Base-by-base conservation (phyloP, 257 asterid genomes). In the Echites panduratus region DNA sequence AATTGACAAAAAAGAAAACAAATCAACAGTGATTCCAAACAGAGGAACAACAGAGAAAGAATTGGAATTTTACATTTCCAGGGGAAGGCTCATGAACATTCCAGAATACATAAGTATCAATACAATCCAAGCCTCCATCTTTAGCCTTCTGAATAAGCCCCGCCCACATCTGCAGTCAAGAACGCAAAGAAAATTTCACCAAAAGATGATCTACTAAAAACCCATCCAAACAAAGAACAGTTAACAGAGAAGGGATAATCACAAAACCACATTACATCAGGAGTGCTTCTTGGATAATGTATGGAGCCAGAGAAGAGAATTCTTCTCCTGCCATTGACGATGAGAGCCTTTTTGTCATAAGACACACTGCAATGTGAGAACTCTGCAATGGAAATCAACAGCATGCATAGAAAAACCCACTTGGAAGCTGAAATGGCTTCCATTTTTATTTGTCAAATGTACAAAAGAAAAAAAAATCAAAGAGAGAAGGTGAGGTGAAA, bases 31-130 rank as follows among this genome's bases (percentile, higher is more conserved):
- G 48, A 70, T 44, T 48, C 52, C 44, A 68, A 16, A 70, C 20
- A 52, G 47, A 41, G 49, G 64, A 26, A 59, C 35, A 38, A 71
- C 22, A 17, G 10, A 72, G 32, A 59, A 56, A 70, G 26, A 68
- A 26, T 45, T 62, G 17, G 50, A 20, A 58, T 20, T 32, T 32
- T 86, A 92, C 99, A 85, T 75, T 86, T 80, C 97, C 99, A 50
- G 90, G 98, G 38, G 98, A 88, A 57, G 99, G 96, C 62, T 94
- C 99, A 78, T 94, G 99, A 63, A 85, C 85, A 54, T 88, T 81
- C 99, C 99, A 94, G 41, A 94, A 94, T 0, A 94, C 99, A 77
- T 94, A 94, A 16, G 97, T 94, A 73, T 94, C 98, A 27, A 94
- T 82, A 52, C 85, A 95, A 80, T 93, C 96, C 75, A 93, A 83